Conservation (phyloP, 2,329 filamentous ascomycete species). For the Ceratocystis eucalypticola region DNA sequence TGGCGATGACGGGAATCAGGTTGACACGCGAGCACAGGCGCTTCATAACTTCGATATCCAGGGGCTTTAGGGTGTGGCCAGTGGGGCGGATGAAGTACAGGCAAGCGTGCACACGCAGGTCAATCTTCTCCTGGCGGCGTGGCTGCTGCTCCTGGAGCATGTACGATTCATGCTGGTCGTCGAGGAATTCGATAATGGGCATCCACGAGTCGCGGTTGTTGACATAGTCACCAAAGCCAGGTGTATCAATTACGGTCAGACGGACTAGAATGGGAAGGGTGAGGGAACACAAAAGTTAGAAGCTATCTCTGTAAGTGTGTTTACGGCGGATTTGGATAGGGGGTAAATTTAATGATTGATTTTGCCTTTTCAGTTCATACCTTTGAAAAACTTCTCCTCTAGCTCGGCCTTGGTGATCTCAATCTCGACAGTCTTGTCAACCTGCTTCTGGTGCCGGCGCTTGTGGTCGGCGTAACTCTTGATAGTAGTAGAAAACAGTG, state of each 20-base stretch:
- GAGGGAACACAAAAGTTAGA: neutral
- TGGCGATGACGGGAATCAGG: conserved; percentile 94
- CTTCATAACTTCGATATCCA: conserved; percentile 99
- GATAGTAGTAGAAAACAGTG: conserved; percentile 98
- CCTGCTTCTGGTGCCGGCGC: conserved; percentile 96
- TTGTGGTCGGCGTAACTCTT: conserved; percentile 99
- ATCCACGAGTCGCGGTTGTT: conserved; percentile 99
- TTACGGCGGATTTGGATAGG: neutral
- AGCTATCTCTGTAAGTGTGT: conserved; percentile 21
- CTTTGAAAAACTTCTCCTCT: conserved; percentile 99
- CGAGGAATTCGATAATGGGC: conserved; percentile 98
- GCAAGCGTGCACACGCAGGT: conserved; percentile 95
- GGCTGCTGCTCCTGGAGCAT: conserved; percentile 99
- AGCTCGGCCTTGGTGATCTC: conserved; percentile 99
- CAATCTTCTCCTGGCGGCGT: conserved; percentile 94
- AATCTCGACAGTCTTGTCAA: conserved; percentile 99
- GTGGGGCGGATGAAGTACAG: conserved; percentile 98
- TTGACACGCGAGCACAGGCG: conserved; percentile 95
- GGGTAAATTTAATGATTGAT: neutral
- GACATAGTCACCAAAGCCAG: conserved; percentile 98
- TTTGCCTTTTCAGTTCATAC: conserved; percentile 34
- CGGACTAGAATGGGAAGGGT: conserved; percentile 49
- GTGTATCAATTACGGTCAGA: conserved; percentile 96
- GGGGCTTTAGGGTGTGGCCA: conserved; percentile 93
- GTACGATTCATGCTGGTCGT: conserved; percentile 99